These are phyloP conservation scores for Talaromyces sp. DNA, from an alignment of 2,329 filamentous ascomycete genomes.

Conservation along the genomic window DNA sequence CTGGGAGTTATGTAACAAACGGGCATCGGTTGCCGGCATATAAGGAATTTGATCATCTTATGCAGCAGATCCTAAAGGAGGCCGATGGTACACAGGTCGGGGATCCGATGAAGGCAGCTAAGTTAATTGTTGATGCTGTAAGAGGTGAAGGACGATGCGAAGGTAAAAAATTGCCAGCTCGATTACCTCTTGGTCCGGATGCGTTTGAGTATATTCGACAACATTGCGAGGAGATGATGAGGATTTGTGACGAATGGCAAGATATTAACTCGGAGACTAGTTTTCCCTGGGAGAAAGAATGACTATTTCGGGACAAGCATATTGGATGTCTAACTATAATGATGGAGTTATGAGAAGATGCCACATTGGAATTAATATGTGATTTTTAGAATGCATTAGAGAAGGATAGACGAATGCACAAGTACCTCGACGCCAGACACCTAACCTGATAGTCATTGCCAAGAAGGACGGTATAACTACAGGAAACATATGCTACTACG, in stretches of 20 bases:
- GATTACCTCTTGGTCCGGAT: conserved; percentile 1
- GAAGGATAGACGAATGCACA: conserved; percentile 1
- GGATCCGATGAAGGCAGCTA: not conserved
- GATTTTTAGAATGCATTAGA: conserved; percentile 1
- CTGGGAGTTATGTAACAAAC: not conserved
- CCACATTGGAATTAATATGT: not conserved
- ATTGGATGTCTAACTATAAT: no score
- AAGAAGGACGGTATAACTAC: not conserved
- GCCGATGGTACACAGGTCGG: not conserved
- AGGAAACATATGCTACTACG: not conserved
- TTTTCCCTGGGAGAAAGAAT: not conserved
- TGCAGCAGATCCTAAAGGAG: not conserved
- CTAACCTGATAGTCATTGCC: conserved; percentile 2
- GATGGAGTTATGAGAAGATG: not conserved
- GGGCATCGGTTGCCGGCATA: not conserved
- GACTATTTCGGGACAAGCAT: no score
- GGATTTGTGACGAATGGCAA: conserved; percentile 2
- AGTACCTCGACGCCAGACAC: conserved; percentile 5
- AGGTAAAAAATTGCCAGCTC: not conserved
- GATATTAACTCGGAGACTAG: not conserved
- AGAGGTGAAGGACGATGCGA: not conserved
- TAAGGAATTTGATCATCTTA: not conserved
- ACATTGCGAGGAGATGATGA: not conserved
- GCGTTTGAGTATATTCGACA: not conserved
- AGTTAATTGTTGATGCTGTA: conserved; percentile 1